These are phyloP conservation scores for Usnea hakonensis DNA, from an alignment of 495 filamentous ascomycete genomes.

Conservation along the genomic window DNA sequence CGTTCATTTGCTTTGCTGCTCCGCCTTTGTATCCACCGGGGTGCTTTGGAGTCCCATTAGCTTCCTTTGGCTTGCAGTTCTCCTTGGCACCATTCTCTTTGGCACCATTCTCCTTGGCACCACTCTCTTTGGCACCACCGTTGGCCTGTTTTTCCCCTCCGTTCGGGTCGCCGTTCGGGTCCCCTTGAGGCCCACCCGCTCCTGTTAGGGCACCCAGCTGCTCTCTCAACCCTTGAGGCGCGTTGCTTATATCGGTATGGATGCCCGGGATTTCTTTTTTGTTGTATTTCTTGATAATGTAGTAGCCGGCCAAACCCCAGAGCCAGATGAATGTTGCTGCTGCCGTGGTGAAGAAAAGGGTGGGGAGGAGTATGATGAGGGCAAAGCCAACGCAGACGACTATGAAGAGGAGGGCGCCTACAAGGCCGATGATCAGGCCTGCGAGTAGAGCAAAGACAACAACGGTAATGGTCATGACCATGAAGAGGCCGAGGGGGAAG, in stretches of 20 bases:
- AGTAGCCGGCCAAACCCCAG: slow-evolving; percentile 51
- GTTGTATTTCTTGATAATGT: slow-evolving; percentile 45
- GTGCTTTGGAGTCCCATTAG: neutral
- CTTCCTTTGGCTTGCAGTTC: slow-evolving; percentile 1
- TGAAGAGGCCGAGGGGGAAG: slow-evolving; percentile 55
- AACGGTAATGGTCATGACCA: slow-evolving; percentile 47
- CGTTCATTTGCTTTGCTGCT: slow-evolving; percentile 8
- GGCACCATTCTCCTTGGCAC: slow-evolving; percentile 4
- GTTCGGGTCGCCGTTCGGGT: neutral
- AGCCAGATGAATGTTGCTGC: slow-evolving; percentile 53
- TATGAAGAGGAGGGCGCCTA: slow-evolving; percentile 48
- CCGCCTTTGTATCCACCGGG: neutral
- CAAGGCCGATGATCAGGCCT: slow-evolving; percentile 40
- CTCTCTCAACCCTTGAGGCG: slow-evolving; percentile 9
- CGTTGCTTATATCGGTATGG: slow-evolving; percentile 18
- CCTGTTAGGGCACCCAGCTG: slow-evolving; percentile 8
- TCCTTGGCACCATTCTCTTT: slow-evolving; percentile 11
- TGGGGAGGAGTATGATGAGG: slow-evolving; percentile 55
- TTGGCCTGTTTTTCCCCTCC: slow-evolving; percentile 6
- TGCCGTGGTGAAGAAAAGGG: slow-evolving; percentile 50
- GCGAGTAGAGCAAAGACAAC: slow-evolving; percentile 47
- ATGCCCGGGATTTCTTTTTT: slow-evolving; percentile 27
- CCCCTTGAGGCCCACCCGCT: slow-evolving; percentile 3
- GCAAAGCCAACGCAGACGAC: slow-evolving; percentile 55
- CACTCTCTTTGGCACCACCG: slow-evolving; percentile 5